Evolutionary conservation across 768 basidiomycete species (phyloP), one percentile per base, ranked within the genome.

Genomic region (Neoboletus brunneissimus): DNA sequence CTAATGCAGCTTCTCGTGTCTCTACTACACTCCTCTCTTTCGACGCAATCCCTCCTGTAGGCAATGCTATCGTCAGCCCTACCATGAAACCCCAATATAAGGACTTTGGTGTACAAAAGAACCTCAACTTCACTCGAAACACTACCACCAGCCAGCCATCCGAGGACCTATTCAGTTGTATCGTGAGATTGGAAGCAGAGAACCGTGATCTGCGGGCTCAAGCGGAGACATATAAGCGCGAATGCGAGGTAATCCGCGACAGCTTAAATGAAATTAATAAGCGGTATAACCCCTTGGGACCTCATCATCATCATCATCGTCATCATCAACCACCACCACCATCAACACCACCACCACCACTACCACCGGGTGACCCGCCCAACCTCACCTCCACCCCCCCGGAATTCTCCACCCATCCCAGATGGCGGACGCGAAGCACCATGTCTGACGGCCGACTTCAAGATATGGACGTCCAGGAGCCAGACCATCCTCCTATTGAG

Each of bases 61-160:
- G 7, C 34, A 46, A 51, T 32, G 22, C 41, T 32, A 22, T 55
- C 48, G 23, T n/a, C 50, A 48, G 1, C 37, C 43, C 58, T 41
- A 35, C 23, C 27, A 9, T 22, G 48, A 50, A 55, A 55, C 52
- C 27, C 32, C 46, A 53, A 47, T 62, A 71, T 58, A 63, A 27
- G 37, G 54, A 66, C 22, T 23, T 63, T 47, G 61, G 56, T 60
- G 65, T 71, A 49, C 69, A 67, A 62, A 67, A 59, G 42, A 52
- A 48, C 31, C 43, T 56, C 41, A 57, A 59, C 35, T 71, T 69
- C 43, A 54, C 61, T 32, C 69, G 67, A 53, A 37, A 29, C 25
- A 41, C 56, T 41, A 34, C 47, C 10, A 43, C 20, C 20, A 27
- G 1, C 2, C 48, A 53, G 32, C 52, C 57, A 32, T 50, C 47